Conservation (phyloP, 495 filamentous ascomycete species). For the Physcia stellaris region DNA sequence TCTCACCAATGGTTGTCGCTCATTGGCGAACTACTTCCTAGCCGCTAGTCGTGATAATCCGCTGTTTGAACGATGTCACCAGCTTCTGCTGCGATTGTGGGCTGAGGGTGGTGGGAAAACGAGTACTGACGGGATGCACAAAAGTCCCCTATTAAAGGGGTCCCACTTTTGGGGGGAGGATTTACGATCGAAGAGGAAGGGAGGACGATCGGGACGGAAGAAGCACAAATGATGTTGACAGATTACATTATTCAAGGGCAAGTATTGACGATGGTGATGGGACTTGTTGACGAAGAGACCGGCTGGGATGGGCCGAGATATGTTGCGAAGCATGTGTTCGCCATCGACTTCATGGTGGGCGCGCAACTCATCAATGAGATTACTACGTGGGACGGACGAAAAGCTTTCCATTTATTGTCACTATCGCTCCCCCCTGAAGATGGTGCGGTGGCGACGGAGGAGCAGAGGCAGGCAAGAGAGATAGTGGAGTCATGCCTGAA, state of each 20-base stretch:
- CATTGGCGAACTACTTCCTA: constrained; percentile 40
- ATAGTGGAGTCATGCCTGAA: constrained; percentile 35
- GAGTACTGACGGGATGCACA: constrained; percentile 38
- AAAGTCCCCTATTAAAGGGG: constrained; percentile 30
- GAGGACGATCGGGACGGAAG: constrained; percentile 15
- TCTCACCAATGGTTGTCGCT: constrained; percentile 14
- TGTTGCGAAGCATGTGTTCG: constrained; percentile 30
- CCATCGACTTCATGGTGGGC: constrained; percentile 33
- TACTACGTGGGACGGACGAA: constrained; percentile 33
- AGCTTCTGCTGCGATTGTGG: constrained; percentile 36
- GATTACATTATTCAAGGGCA: constrained; percentile 42
- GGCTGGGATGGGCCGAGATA: constrained; percentile 41
- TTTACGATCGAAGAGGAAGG: constrained; percentile 16
- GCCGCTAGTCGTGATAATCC: constrained; percentile 27
- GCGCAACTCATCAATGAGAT: constrained; percentile 38
- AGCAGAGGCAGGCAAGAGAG: constrained; percentile 34
- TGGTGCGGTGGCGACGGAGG: constrained; percentile 30
- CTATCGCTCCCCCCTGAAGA: constrained; percentile 28
- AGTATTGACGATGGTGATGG: constrained; percentile 34
- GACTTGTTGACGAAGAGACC: constrained; percentile 29
- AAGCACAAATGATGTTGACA: constrained; percentile 27
- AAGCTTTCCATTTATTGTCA: constrained; percentile 37
- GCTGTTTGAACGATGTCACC: constrained; percentile 35
- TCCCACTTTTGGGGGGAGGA: constrained; percentile 22
- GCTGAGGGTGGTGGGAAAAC: constrained; percentile 32